phyloP scores from a whole-genome alignment of 1,284 basidiomycete genomes.

The Malassezia furfur region DNA sequence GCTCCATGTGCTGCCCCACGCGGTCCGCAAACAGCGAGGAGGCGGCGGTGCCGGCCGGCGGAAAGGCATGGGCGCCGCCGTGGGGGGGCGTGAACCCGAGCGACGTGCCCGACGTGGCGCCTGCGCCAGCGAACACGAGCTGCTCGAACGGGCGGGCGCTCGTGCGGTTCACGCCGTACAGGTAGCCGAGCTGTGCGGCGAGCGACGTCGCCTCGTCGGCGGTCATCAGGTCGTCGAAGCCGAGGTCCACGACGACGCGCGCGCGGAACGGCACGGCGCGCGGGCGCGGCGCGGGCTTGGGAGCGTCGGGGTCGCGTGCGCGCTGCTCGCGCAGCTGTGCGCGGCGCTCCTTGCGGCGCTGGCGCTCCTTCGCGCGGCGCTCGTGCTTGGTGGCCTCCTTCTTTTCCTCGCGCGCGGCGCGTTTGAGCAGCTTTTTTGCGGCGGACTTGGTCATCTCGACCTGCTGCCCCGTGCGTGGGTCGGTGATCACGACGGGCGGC shows the following conservation, averaged over 20 bases:
- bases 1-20: slow-evolving; percentile 63
- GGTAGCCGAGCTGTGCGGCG: slow-evolving; percentile 74
- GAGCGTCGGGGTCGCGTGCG: slow-evolving; percentile 51
- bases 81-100: slow-evolving; percentile 9
- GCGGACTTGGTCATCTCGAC: slow-evolving; percentile 61
- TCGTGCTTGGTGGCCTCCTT: slow-evolving; percentile 63
- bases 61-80: slow-evolving; percentile 4
- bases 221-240: slow-evolving; percentile 87
- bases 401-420: slow-evolving; percentile 51
- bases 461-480: slow-evolving; percentile 9
- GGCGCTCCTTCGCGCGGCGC: slow-evolving; percentile 60
- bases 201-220: slow-evolving; percentile 88
- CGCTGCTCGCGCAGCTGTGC: background rate
- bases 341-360: slow-evolving; percentile 50
- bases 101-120: slow-evolving; percentile 4
- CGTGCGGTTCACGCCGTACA: slow-evolving; percentile 74
- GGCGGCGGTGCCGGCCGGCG: slow-evolving; percentile 3
- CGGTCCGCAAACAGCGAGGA: slow-evolving; percentile 53
- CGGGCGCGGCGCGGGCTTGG: slow-evolving; percentile 48
- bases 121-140: slow-evolving; percentile 67
- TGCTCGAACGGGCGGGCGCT: slow-evolving; percentile 61
- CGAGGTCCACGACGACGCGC: slow-evolving; percentile 75
- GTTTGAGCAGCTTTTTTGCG: slow-evolving; percentile 64
- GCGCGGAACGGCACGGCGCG: slow-evolving; percentile 53
- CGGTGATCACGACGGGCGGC: slow-evolving; percentile 6